Evolutionary conservation across 257 asterid genomes (phyloP), one percentile per base, ranked within the genome.

Genomic region (Salvia rosmarinus): DNA sequence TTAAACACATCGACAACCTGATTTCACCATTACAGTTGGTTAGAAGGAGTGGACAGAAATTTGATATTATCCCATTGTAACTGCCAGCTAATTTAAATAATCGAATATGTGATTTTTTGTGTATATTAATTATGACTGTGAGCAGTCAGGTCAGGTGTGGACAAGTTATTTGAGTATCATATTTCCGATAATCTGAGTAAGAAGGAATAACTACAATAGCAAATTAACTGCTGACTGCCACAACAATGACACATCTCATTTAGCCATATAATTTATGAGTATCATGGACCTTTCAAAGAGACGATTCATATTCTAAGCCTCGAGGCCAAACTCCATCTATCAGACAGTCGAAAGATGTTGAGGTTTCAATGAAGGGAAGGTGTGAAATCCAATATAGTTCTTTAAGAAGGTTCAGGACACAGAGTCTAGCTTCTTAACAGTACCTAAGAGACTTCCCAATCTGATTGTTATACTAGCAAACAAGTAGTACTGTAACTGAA

Each of bases 61-160:
- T 46, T 60, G 11, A 43, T 30, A 17, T 44, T 59, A 43, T 3
- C 39, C 35, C 21, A 5, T 32, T 10, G 64, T 50, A 50, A 63
- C 9, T 32, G 23, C 14, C 54, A 42, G 65, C 16, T 52, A 54
- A 23, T 65, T 54, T 37, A 4, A 20, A 49, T 7, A 19, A 8
- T 10, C 8, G 17, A 25, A 42, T 20, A 40, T 67, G 28, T 49
- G 73, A 19, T 32, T 39, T 4, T 60, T 62, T 21, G 35, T 5
- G 32, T 30, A 34, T 11, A 68, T 17, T 25, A 71, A 68, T 17
- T 25, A 71, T 60, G 65, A 6, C 51, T 9, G 20, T 49, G 47
- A 69, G 64, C 43, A 57, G 56, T 64, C 75, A 77, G 59, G 56
- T 64, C 16, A 54, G 54, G 47, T 21, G 44, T 65, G 70, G 52